Percentiles rank a stretch among this genome's conserved stretches.
These are phyloP conservation scores for Starmera pachycereana DNA, from an alignment of 805 yeast species.

Conservation along the genomic window DNA sequence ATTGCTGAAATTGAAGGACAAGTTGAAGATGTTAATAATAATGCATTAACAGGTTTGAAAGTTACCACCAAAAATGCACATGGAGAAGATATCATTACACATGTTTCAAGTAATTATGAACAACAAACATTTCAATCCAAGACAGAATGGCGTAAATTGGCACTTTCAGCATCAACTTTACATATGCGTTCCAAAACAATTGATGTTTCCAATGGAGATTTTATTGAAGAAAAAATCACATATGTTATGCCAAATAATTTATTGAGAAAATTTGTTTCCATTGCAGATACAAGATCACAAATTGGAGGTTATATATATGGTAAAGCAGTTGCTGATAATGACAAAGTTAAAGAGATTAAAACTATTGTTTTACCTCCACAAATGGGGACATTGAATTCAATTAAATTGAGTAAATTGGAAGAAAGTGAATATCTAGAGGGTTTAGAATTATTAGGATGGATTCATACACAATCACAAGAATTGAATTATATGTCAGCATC, in stretches of 20 bases:
- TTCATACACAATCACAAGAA: conserved; percentile 79
- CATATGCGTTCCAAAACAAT: conserved; percentile 67
- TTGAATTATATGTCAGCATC: conserved; percentile 50
- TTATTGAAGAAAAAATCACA: conserved; percentile 46
- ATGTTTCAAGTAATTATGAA: conserved; percentile 83
- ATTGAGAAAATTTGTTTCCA: conserved; percentile 63
- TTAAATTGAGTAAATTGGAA: conserved; percentile 28
- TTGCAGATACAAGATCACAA: conserved; percentile 73
- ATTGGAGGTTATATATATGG: conserved; percentile 81
- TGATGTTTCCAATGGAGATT: conserved; percentile 61
- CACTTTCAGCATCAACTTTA: conserved; percentile 66
- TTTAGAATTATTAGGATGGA: conserved; percentile 81
- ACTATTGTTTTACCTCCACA: conserved; percentile 81
- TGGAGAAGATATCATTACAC: conserved; percentile 93
- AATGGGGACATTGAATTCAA: conserved; percentile 57
- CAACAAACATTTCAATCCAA: conserved; percentile 74
- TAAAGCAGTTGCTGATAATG: conserved; percentile 59
- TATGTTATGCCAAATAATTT: conserved; percentile 79
- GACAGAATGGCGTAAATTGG: conserved; percentile 86
- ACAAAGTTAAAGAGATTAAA: conserved; percentile 65
- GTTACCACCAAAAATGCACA: conserved; percentile 83
- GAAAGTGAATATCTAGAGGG: conserved; percentile 47
- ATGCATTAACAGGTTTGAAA: conserved; percentile 42
- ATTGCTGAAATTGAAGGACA: conserved; percentile 62
- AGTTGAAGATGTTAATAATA: conserved; percentile 25